These are phyloP conservation scores for Fusarium sp. DNA, from an alignment of 2,329 filamentous ascomycete genomes.

Conservation along the genomic window DNA sequence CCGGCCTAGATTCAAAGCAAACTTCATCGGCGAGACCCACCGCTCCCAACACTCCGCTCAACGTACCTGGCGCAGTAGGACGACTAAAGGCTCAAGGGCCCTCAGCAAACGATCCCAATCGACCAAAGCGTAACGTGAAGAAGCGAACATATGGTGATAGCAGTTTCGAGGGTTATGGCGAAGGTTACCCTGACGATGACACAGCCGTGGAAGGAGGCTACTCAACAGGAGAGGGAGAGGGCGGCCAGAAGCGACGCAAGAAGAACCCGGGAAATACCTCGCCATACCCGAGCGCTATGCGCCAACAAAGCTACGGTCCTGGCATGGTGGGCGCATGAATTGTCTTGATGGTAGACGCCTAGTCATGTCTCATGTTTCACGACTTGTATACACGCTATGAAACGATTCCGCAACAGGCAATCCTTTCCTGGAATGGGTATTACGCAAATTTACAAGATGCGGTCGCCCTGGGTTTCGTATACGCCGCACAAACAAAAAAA, in stretches of 20 bases:
- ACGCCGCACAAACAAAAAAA: conserved; percentile 33
- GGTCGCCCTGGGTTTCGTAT: conserved; percentile 23
- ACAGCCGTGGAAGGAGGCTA: conserved; percentile 69
- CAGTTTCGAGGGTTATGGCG: conserved; percentile 80
- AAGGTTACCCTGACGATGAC: conserved; percentile 78
- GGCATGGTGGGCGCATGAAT: conserved; percentile 68
- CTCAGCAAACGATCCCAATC: conserved; percentile 58
- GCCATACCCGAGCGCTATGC: conserved; percentile 57
- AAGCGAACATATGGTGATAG: conserved; percentile 82
- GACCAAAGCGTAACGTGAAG: conserved; percentile 75
- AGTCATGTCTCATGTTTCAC: conserved; percentile 23
- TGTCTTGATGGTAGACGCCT: conserved; percentile 14
- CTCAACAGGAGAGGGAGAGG: conserved; percentile 78
- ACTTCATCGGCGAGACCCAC: conserved; percentile 60
- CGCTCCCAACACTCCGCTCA: conserved; percentile 64
- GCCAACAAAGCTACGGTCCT: conserved; percentile 67
- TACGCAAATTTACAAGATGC: conserved; percentile 23
- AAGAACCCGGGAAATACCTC: conserved; percentile 64
- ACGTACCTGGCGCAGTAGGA: conserved; percentile 49
- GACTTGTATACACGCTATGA: conserved; percentile 47
- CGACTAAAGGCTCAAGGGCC: conserved; percentile 55
- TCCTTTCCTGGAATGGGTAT: conserved; percentile 22
- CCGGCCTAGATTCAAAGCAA: conserved; percentile 55
- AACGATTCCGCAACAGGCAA: conserved; percentile 45
- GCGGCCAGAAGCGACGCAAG: conserved; percentile 73